phyloP scores from a whole-genome alignment of 805 yeast genomes.

The Nadsonia fulvescens region DNA sequence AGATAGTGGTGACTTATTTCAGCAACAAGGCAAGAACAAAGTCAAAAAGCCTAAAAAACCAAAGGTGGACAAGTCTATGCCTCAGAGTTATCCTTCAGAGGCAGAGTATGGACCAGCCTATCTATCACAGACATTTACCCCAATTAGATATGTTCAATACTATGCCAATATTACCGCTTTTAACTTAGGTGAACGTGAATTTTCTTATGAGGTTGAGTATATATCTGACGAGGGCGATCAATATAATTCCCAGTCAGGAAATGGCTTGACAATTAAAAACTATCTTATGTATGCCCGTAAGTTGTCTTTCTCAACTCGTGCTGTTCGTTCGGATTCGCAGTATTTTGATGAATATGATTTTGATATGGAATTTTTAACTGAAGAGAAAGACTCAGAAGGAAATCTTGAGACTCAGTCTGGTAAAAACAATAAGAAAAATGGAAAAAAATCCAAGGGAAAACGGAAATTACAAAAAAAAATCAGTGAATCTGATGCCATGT shows the following conservation, averaged over 20 bases:
- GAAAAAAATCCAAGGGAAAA: no score
- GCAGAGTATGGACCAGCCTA: constrained; percentile 61
- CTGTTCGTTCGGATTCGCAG: no score
- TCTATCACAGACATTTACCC: constrained; percentile 51
- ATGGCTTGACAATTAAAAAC: constrained; percentile 37
- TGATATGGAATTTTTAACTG: constrained; percentile 7
- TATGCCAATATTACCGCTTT: constrained; percentile 42
- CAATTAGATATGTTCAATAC: constrained; percentile 55
- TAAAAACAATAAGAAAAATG: no score
- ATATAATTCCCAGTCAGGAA: constrained; percentile 36
- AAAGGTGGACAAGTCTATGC: constrained; percentile 36
- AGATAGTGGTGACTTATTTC: constrained; percentile 8
- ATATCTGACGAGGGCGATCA: constrained; percentile 56
- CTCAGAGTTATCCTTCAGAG: constrained; percentile 40
- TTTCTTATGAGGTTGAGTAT: constrained; percentile 29
- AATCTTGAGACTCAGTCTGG: no score
- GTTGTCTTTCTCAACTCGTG: no score
- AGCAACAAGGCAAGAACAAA: constrained; percentile 6
- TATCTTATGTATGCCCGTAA: constrained; percentile 35
- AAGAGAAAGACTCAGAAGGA: no score
- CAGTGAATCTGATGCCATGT: constrained; percentile 7
- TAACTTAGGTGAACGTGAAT: constrained; percentile 22
- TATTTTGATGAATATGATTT: constrained; percentile 5
- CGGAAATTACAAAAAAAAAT: constrained; percentile 14
- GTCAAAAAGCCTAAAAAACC: constrained; percentile 11